Base-by-base conservation (phyloP, 192 early-diverging fungal genomes). In the Powellomyces hirtus region DNA sequence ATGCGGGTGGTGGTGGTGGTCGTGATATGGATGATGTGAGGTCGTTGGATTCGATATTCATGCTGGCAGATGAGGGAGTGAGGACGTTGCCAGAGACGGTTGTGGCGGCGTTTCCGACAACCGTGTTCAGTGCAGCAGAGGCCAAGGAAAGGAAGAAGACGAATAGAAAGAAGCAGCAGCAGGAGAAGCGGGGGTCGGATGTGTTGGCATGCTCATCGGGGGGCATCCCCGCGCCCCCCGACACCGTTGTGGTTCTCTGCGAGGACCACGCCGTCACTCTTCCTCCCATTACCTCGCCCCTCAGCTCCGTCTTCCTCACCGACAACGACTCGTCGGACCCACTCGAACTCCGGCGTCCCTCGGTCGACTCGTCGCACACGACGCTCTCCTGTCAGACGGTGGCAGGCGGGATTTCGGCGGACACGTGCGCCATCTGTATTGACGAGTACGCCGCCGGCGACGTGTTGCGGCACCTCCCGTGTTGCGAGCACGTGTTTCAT, bases 401-500 rank as follows among this genome's bases (percentile, higher is more conserved):
- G 1, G 53, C 53, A 16, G 64, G 64, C 36, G 64, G 51, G 16
- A 22, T 57, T 0, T 42, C 68, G 1, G 52, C 68, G 22, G 74
- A 84, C 30, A 79, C 80, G 4, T 91, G 90, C 38, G 81, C 88
- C 8, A 86, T 91, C 50, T 91, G 90, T 59, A 68, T 91, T 34
- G 81, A 85, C 52, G 86, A 86, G 46, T 91, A 88, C 69, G 75
- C 83, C 37, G 71, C 62, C 11, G 85, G 86, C 26, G 88, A 88
- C 24, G 78, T 73, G 22, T 38, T 87, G 51, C 75, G 89, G 4
- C 72, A 81, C 24, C 75, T 91, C 27, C 50, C 75, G 35, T n/a
- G n/a, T n/a, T 91, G 89, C 60, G 76, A 68, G 20, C 89, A 91
- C 57, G 71, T 63, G 24, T 91, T 84, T 67, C 89, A 91, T 71